phyloP scores from a whole-genome alignment of 371 early-diverging fungal genomes.

The Caulochytrium protostelioides region DNA sequence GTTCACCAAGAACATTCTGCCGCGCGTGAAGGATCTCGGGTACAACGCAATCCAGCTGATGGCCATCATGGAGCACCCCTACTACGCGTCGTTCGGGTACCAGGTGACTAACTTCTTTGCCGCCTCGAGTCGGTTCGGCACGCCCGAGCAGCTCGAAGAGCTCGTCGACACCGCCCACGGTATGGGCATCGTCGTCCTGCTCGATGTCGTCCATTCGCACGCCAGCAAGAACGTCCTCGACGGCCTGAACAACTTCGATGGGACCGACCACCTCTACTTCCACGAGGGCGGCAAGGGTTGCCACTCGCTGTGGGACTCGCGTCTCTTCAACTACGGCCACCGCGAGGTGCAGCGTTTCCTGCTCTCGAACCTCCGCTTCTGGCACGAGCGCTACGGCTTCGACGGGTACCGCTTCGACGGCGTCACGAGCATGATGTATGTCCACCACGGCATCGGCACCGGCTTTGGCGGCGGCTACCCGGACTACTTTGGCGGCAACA shows the following conservation, averaged over 20 bases:
- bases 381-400: conserved; percentile 67
- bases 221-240: conserved; percentile 82
- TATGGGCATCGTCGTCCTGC: conserved; percentile 61
- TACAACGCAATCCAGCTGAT: conserved; percentile 90
- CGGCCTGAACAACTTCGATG: conserved; percentile 86
- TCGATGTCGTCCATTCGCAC: conserved; percentile 94
- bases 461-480: conserved; percentile 82
- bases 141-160: conserved; percentile 69
- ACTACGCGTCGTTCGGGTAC: conserved; percentile 92
- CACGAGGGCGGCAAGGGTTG: conserved; percentile 65
- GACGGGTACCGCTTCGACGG: conserved; percentile 98
- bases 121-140: conserved; percentile 70
- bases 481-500: conserved; percentile 71
- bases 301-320: conserved; percentile 75
- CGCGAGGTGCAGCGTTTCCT: conserved; percentile 78
- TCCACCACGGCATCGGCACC: conserved; percentile 80
- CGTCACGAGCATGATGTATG: conserved; percentile 86
- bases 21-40: conserved; percentile 63
- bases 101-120: conserved; percentile 92
- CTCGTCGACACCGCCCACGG: conserved; percentile 83
- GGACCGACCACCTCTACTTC: conserved; percentile 85
- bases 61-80: conserved; percentile 98
- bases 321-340: conserved; percentile 79
- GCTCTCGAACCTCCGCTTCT: conserved; percentile 77
- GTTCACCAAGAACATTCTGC: conserved; percentile 66